Base-by-base conservation (phyloP, 2,329 filamentous ascomycete species). In the Aspergillus flavus region DNA sequence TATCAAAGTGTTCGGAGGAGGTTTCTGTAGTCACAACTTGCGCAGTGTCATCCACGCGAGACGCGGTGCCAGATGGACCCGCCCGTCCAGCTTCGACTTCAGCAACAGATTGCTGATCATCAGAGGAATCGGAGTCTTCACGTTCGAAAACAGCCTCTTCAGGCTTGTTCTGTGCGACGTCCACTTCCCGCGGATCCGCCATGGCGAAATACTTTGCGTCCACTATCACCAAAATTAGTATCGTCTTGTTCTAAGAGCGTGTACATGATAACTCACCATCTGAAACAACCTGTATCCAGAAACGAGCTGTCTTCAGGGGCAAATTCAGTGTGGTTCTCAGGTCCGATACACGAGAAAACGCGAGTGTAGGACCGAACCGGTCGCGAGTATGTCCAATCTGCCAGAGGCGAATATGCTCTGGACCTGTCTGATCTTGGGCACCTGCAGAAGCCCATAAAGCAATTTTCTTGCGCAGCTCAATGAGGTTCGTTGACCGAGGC, bases 381-480 rank as follows among this genome's bases (percentile, higher is more conserved):
- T 73, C 71, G 59, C 72, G 73, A 48, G 72, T 72, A 36, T 76
- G 75, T 43, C 76, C 77, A 46, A 80, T 74, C 52, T 75, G 72
- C 79, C 79, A 81, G 23, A 81, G 70, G 43, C 78, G 79, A 52
- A 80, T 71, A 53, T 74, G 70, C 58, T 80, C 75, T 1, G 76
- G 69, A 12, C 64, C 65, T 43, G 75, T 63, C 5, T 61, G 57
- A 1, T 61, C 54, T 9, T 73, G 68, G 1, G 66, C 57, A 3
- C 65, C 71, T 6, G 70, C 67, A 16, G 75, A 75, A 30, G 75
- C 71, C 66, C 72, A 74, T 9, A 68, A 41, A 4, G 77, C 72
- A 28, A 80, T 73, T 63, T 75, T 76, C 65, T 74, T 75, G 52
- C 78, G 76, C 10, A 80, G 69, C 16, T 79, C 78, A 2, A 69